Evolutionary conservation across 73 alveolate genomes (phyloP).

Genomic region (Paramecium biaurelia): DNA sequence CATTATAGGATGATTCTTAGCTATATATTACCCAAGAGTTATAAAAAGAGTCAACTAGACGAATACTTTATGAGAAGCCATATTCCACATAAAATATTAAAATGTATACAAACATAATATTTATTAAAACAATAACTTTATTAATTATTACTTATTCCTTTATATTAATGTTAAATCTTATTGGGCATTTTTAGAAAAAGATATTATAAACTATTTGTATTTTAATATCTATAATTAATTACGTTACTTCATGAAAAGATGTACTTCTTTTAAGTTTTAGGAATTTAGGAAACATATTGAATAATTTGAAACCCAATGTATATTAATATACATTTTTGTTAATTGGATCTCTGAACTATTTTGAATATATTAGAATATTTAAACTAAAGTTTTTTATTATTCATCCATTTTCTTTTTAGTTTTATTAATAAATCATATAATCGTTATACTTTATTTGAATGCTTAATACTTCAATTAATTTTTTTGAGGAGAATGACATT

Average conservation of each 20-base stretch:
- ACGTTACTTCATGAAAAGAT: no score
- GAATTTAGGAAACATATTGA: no score
- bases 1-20: not conserved
- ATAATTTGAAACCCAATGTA: no score
- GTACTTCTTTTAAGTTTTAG: no score
- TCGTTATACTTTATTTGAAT: slow-evolving; percentile 18
- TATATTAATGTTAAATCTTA: no score
- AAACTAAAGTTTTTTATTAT: not conserved
- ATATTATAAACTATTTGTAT: no score
- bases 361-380: no score
- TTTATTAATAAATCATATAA: not conserved
- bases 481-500: slow-evolving; percentile 20
- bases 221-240: no score
- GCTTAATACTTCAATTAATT: slow-evolving; percentile 13
- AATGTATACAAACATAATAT: not conserved
- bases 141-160: not conserved
- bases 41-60: not conserved
- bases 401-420: not conserved
- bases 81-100: not conserved
- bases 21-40: not conserved
- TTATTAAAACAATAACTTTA: not conserved
- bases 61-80: not conserved
- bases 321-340: no score
- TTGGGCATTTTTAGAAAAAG: not conserved
- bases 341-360: not conserved